These are phyloP conservation scores for Astragalus glycyphyllos DNA, from an alignment of 306 rosid species.

Conservation along the genomic window DNA sequence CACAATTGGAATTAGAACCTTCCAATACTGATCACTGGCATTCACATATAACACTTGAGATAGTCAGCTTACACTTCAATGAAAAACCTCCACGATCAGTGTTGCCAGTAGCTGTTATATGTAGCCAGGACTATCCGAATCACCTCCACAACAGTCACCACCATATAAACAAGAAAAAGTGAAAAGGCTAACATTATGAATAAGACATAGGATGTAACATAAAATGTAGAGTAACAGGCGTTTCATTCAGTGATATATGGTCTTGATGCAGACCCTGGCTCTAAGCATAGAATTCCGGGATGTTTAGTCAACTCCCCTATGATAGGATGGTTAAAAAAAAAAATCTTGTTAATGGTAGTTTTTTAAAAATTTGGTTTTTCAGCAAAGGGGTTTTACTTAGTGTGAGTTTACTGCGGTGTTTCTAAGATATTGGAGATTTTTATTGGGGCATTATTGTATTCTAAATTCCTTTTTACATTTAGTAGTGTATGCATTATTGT, in stretches of 20 bases:
- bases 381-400: background rate
- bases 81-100: background rate
- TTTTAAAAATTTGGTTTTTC: background rate
- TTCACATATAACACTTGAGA: slow-evolving; percentile 1
- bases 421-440: background rate
- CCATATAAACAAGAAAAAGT: background rate
- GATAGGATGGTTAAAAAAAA: background rate
- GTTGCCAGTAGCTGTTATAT: slow-evolving; percentile 4
- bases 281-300: background rate
- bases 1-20: background rate
- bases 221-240: slow-evolving; percentile 4
- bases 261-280: background rate
- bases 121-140: background rate
- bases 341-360: background rate
- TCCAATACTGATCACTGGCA: slow-evolving; percentile 10
- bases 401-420: background rate
- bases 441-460: background rate
- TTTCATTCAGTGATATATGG: background rate
- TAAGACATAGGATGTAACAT: slow-evolving; percentile 1
- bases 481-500: background rate
- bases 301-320: background rate
- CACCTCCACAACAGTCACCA: slow-evolving; percentile 13
- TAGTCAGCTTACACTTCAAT: slow-evolving; percentile 7
- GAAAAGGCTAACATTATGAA: background rate
- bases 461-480: slow-evolving; percentile 14